A percentile compares a stretch with the other conserved stretches of the same genome.
Evolutionary conservation across 139 green algal species (phyloP).

Genomic region (Nannochloris sp.): DNA sequence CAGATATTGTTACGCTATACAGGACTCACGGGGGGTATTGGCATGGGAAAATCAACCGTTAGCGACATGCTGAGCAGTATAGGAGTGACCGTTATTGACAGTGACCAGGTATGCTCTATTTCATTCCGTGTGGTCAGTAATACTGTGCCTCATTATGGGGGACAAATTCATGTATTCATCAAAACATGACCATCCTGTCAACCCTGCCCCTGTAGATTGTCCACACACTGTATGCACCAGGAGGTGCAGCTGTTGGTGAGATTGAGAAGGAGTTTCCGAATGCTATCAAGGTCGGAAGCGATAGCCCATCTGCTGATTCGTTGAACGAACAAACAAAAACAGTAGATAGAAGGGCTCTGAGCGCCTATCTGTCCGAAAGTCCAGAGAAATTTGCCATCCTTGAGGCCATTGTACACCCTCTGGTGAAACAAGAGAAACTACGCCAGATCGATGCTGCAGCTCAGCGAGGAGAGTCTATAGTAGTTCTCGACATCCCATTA

Average conservation of each 20-base stretch:
- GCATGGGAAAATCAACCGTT: conserved; percentile 12
- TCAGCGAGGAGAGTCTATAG: conserved; percentile 18
- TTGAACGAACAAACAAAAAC: no score
- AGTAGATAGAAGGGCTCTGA: conserved; percentile 9
- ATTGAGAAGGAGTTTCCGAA: conserved; percentile 3
- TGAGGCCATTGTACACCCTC: conserved; percentile 69
- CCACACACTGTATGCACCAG: conserved; percentile 8
- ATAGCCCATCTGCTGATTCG: neutral
- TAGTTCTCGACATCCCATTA: conserved; percentile 79
- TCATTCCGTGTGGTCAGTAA: neutral
- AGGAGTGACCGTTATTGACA: conserved; percentile 9
- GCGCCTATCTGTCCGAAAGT: conserved; percentile 16
- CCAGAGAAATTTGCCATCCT: conserved; percentile 44
- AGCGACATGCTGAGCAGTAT: neutral
- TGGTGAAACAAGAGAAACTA: conserved; percentile 46
- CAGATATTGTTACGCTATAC: neutral
- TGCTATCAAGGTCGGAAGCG: neutral
- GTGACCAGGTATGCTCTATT: conserved; percentile 5
- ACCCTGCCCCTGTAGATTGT: neutral
- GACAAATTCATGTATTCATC: no score
- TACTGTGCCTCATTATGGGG: no score
- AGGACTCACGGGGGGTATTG: conserved; percentile 12
- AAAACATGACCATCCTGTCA: no score
- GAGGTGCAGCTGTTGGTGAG: conserved; percentile 6
- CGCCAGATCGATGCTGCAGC: conserved; percentile 28